These are phyloP conservation scores for Myochromella boudieri DNA, from an alignment of 768 basidiomycete genomes.

Conservation along the genomic window DNA sequence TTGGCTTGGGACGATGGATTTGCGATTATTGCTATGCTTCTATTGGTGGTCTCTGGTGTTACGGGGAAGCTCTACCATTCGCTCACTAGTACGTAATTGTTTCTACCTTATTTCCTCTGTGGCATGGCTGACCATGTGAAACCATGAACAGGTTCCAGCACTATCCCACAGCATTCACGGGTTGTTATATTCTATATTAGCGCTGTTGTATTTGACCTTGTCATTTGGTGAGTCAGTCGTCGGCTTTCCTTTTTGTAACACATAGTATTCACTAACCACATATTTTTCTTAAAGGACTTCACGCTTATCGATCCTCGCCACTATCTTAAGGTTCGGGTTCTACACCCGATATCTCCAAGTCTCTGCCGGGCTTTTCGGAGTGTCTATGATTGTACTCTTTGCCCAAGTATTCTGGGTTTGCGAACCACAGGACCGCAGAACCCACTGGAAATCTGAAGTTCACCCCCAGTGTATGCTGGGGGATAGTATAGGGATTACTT, in stretches of 20 bases:
- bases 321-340: background rate
- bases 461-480: slow-evolving; percentile 8
- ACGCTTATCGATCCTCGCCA: background rate
- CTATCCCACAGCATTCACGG: background rate
- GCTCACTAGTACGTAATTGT: too few species aligned
- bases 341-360: background rate
- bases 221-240: background rate
- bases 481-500: slow-evolving; percentile 1
- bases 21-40: slow-evolving; percentile 3
- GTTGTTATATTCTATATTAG: background rate
- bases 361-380: background rate
- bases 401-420: background rate
- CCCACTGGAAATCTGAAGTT: slow-evolving; percentile 10
- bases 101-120: too few species aligned
- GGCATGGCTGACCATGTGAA: too few species aligned
- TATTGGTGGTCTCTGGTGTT: slow-evolving; percentile 4
- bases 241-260: background rate
- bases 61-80: slow-evolving; percentile 8
- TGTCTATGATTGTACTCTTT: background rate
- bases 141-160: too few species aligned
- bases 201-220: background rate
- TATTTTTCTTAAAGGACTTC: background rate
- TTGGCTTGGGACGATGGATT: slow-evolving; percentile 9
- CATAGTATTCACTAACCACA: background rate
- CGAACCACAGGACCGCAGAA: slow-evolving; percentile 9